Percentiles rank a stretch among this genome's conserved stretches.
Conservation (phyloP, 768 basidiomycete species). For the Daedaleopsis sinensis region DNA sequence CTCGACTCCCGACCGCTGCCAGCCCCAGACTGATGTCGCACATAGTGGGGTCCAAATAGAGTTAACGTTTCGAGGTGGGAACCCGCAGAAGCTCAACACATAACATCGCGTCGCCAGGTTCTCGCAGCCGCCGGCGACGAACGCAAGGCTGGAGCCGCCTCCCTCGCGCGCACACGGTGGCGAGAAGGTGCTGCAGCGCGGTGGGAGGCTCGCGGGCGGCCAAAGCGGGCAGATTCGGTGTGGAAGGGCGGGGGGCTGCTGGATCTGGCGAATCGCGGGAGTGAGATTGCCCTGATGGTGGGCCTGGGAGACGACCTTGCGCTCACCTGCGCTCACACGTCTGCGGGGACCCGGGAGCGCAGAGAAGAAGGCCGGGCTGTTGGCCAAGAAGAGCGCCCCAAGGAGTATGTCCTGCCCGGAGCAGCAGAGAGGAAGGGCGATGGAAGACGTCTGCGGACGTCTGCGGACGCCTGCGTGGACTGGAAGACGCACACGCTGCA, state of each 20-base stretch:
- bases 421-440: conserved; percentile 7
- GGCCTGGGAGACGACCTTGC: conserved; percentile 9
- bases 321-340: conserved; percentile 12
- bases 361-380: conserved; percentile 13
- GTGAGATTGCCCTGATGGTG: conserved; percentile 12
- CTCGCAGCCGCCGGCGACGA: too few species aligned
- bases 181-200: background rate
- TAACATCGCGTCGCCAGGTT: too few species aligned
- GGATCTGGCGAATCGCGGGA: conserved; percentile 13
- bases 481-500: conserved; percentile 10
- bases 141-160: background rate
- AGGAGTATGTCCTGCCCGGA: conserved; percentile 10
- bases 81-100: background rate
- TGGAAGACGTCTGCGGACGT: background rate
- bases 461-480: background rate
- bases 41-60: conserved; percentile 18
- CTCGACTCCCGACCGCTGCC: too few species aligned
- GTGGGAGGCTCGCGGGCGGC: background rate
- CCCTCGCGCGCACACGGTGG: background rate
- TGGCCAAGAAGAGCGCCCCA: conserved; percentile 6
- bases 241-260: conserved; percentile 8
- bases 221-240: background rate
- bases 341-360: conserved; percentile 8
- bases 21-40: conserved; percentile 5
- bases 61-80: conserved; percentile 17